Evolutionary conservation across 2,329 filamentous ascomycete genomes (phyloP).

Genomic region (Arthrobotrys musiformis): DNA sequence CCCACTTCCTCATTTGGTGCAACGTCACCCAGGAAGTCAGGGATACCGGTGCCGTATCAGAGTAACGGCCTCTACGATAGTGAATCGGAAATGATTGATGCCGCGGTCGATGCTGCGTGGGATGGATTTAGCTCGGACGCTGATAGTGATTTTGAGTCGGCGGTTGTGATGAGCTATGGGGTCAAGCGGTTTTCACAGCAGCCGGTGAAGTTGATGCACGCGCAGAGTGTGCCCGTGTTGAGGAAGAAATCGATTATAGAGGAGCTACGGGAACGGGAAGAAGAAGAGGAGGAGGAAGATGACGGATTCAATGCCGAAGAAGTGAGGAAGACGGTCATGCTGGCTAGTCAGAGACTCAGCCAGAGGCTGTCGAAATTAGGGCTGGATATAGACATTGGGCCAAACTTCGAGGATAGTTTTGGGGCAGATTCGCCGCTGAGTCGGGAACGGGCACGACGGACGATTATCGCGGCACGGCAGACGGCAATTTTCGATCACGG

Average conservation of each 20-base stretch:
- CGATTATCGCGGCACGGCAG: slow-evolving; percentile 23
- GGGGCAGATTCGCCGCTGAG: slow-evolving; percentile 32
- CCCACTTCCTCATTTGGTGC: slow-evolving; percentile 75
- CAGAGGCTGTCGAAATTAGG: slow-evolving; percentile 46
- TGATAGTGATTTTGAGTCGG: slow-evolving; percentile 63
- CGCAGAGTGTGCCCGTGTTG: slow-evolving; percentile 57
- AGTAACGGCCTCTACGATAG: slow-evolving; percentile 56
- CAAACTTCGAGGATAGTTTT: slow-evolving; percentile 52
- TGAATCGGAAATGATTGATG: slow-evolving; percentile 68
- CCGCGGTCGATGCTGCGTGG: slow-evolving; percentile 94
- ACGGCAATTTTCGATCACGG: slow-evolving; percentile 47
- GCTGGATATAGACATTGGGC: slow-evolving; percentile 52
- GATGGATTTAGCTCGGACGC: slow-evolving; percentile 73
- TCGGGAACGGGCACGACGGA: slow-evolving; percentile 23
- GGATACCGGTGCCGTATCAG: slow-evolving; percentile 49
- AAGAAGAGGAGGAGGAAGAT: slow-evolving; percentile 42
- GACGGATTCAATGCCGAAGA: slow-evolving; percentile 27
- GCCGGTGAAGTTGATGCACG: slow-evolving; percentile 49
- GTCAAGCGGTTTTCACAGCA: slow-evolving; percentile 45
- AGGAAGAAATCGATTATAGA: slow-evolving; percentile 62
- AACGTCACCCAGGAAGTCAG: slow-evolving; percentile 57
- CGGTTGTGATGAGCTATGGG: slow-evolving; percentile 63
- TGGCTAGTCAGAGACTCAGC: slow-evolving; percentile 45
- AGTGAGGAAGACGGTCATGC: slow-evolving; percentile 47
- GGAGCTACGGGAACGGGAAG: slow-evolving; percentile 61